phyloP scores from a whole-genome alignment of 2,329 filamentous ascomycete genomes.

The Apiospora arundinis region DNA sequence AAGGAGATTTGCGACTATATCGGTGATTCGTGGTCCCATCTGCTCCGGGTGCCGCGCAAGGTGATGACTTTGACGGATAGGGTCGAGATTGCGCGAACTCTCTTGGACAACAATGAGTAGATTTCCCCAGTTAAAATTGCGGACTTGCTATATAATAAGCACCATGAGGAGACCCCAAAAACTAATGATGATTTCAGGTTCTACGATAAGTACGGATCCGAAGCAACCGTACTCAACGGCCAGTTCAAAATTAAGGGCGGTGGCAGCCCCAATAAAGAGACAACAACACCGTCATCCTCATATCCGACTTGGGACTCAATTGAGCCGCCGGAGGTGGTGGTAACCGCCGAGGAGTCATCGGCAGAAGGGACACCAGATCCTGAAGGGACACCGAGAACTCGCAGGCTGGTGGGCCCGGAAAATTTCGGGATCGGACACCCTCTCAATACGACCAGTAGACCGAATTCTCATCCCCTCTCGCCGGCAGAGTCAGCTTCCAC shows the following conservation, averaged over 20 bases:
- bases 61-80: conserved; percentile 43
- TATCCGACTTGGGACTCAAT: background rate
- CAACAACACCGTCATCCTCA: no score
- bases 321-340: no score
- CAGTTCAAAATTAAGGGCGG: background rate
- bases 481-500: background rate
- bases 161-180: conserved; percentile 31
- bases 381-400: background rate
- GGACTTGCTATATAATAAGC: conserved; percentile 33
- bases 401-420: background rate
- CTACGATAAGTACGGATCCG: conserved; percentile 27
- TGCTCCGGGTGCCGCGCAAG: conserved; percentile 50
- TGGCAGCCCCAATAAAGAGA: no score
- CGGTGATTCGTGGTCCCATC: conserved; percentile 45
- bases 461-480: background rate
- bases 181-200: conserved; percentile 27
- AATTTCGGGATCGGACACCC: conserved; percentile 19
- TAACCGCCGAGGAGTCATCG: background rate
- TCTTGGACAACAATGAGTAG: conserved; percentile 54
- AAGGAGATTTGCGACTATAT: conserved; percentile 49
- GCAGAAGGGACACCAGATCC: background rate
- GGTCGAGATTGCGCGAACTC: conserved; percentile 46
- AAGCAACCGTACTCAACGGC: conserved; percentile 21
- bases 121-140: conserved; percentile 34
- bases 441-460: background rate